phyloP scores from a whole-genome alignment of 495 filamentous ascomycete species.

The Neohortaea acidophila region DNA sequence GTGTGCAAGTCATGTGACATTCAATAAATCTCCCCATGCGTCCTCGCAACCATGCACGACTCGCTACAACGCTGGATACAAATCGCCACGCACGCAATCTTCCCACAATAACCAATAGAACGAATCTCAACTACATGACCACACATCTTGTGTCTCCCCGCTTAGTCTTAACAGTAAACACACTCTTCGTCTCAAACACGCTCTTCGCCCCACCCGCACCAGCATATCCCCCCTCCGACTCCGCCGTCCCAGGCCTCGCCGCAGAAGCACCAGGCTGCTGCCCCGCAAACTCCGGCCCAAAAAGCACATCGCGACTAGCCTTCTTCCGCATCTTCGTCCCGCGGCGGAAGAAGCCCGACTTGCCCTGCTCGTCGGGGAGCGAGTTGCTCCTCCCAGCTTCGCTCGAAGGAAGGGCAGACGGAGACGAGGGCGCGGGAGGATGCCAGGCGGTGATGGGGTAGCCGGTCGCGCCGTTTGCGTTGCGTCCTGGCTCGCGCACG shows the following conservation, averaged over 20 bases:
- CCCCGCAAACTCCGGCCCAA: neutral
- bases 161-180: conserved; percentile 9
- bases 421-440: conserved; percentile 5
- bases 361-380: conserved; percentile 7
- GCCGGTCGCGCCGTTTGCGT: conserved; percentile 5
- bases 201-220: conserved; percentile 3
- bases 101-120: neutral
- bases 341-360: conserved; percentile 13
- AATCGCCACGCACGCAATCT: too few species aligned
- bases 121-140: conserved; percentile 6
- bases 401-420: neutral
- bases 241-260: too few species aligned
- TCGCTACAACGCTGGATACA: too few species aligned
- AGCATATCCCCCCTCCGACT: neutral
- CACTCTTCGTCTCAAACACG: conserved; percentile 15
- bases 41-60: too few species aligned
- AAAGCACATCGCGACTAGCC: neutral
- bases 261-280: too few species aligned
- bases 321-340: conserved; percentile 5
- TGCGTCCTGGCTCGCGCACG: conserved; percentile 2
- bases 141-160: conserved; percentile 8
- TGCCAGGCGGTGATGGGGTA: conserved; percentile 16
- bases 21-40: too few species aligned
- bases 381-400: conserved; percentile 9
- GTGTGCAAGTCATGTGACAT: too few species aligned